Evolutionary conservation across 2,329 filamentous ascomycete species (phyloP).

Genomic region (Aspergillus puulaauensis): DNA sequence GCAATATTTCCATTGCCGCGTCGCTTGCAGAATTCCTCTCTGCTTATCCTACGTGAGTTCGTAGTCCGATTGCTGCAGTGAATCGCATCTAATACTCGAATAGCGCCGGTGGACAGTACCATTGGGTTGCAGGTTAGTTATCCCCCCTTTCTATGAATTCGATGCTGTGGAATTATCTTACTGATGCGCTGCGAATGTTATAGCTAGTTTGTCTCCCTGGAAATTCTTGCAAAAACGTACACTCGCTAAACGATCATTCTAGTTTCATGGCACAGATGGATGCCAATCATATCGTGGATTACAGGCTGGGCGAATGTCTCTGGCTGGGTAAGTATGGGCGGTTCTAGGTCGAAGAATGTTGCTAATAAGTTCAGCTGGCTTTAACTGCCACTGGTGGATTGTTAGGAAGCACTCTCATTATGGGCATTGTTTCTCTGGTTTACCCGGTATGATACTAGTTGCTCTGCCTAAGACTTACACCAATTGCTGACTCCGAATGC

Average conservation of each 20-base stretch:
- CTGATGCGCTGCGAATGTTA: conserved; percentile 1
- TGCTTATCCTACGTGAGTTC: conserved; percentile 54
- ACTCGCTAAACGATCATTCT: conserved; percentile 1
- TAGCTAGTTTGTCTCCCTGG: conserved; percentile 39
- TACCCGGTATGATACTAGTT: conserved; percentile 42
- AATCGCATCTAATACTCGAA: conserved; percentile 13
- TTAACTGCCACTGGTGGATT: conserved; percentile 68
- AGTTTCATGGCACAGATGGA: conserved; percentile 60
- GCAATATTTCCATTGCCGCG: conserved; percentile 68
- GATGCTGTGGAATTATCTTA: background rate
- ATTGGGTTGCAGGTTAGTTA: conserved; percentile 63
- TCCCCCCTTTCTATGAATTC: background rate
- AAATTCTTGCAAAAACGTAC: background rate
- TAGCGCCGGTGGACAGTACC: conserved; percentile 62
- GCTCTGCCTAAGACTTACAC: background rate
- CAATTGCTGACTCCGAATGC: background rate
- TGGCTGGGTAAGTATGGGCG: conserved; percentile 58
- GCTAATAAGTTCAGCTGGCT: conserved; percentile 41
- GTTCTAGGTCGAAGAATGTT: background rate
- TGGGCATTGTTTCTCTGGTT: conserved; percentile 64
- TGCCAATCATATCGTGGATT: conserved; percentile 65
- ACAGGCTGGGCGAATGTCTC: conserved; percentile 69
- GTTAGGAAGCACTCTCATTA: conserved; percentile 65
- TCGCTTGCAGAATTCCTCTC: conserved; percentile 71
- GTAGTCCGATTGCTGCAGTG: background rate